Conservation (phyloP, 106 monocot species). For the Phalaenopsis aphrodite region DNA sequence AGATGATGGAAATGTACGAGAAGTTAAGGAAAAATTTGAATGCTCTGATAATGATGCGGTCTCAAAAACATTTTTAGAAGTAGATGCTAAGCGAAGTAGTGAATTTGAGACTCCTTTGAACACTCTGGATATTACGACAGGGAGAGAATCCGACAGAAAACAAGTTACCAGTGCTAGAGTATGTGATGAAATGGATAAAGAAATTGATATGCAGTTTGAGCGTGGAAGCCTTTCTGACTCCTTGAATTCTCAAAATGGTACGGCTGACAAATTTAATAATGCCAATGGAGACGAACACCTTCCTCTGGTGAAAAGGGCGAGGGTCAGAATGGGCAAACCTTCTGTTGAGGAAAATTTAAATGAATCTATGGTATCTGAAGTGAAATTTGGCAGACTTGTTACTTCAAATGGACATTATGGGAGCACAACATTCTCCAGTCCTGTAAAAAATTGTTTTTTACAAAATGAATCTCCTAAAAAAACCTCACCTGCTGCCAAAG, state of each 20-base stretch:
- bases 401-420: slow-evolving; percentile 10
- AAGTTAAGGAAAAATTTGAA: slow-evolving; percentile 20
- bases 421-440: not conserved
- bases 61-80: not conserved
- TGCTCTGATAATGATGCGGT: slow-evolving; percentile 10
- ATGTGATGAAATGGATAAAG: slow-evolving; percentile 17
- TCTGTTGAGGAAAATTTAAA: slow-evolving; percentile 24
- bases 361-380: slow-evolving; percentile 9
- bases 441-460: slow-evolving; percentile 11
- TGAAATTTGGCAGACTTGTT: slow-evolving; percentile 13
- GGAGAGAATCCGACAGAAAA: slow-evolving; percentile 37
- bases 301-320: slow-evolving; percentile 96
- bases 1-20: slow-evolving; percentile 7
- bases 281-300: slow-evolving; percentile 91
- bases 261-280: slow-evolving; percentile 25
- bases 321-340: slow-evolving; percentile 69
- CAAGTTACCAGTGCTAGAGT: slow-evolving; percentile 12
- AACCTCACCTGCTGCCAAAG: slow-evolving; percentile 5
- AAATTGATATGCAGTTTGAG: slow-evolving; percentile 10
- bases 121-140: slow-evolving; percentile 33
- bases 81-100: slow-evolving; percentile 21
- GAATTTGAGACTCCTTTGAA: slow-evolving; percentile 18
- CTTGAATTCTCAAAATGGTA: slow-evolving; percentile 21
- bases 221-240: slow-evolving; percentile 12
- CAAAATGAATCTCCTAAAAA: slow-evolving; percentile 9